Evolutionary conservation across 176 grass and related monocot genomes (phyloP).

Genomic region (Oryza officinalis): DNA sequence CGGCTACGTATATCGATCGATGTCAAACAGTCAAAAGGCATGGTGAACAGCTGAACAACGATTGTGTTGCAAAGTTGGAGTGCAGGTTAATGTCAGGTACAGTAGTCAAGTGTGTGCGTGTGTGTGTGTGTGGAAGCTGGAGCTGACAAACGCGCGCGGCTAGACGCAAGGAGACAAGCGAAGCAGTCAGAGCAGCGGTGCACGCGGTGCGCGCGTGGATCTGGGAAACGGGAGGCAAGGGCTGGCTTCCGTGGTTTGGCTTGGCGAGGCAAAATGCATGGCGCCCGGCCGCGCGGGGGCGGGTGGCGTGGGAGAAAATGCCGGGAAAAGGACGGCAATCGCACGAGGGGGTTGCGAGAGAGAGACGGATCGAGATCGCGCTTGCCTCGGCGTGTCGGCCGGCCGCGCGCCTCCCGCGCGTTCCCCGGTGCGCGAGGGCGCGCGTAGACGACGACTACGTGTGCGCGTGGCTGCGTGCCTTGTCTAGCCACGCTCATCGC

Average conservation of each 20-base stretch:
- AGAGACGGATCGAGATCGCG: conserved; percentile 25
- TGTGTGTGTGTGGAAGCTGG: background rate
- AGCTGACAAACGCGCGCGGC: conserved; percentile 22
- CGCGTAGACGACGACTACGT: no score
- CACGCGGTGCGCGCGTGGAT: background rate
- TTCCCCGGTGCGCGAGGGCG: background rate
- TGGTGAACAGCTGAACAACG: background rate
- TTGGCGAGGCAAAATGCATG: conserved; percentile 14
- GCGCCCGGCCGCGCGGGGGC: background rate
- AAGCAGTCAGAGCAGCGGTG: background rate
- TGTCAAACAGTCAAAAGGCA: background rate
- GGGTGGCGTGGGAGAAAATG: conserved; percentile 15
- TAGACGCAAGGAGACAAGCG: conserved; percentile 7
- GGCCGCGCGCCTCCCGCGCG: background rate
- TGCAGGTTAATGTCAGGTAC: background rate
- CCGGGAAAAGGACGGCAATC: background rate
- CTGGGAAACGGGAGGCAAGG: background rate
- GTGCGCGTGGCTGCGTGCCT: no score
- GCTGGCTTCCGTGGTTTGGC: background rate
- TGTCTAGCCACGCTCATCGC: no score
- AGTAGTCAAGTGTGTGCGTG: background rate
- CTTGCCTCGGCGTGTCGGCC: conserved; percentile 46
- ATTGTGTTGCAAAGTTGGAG: background rate
- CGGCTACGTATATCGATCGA: background rate
- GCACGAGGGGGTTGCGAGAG: background rate